Evolutionary conservation across 2,329 filamentous ascomycete species (phyloP).

Genomic region (Fusarium annulatum): DNA sequence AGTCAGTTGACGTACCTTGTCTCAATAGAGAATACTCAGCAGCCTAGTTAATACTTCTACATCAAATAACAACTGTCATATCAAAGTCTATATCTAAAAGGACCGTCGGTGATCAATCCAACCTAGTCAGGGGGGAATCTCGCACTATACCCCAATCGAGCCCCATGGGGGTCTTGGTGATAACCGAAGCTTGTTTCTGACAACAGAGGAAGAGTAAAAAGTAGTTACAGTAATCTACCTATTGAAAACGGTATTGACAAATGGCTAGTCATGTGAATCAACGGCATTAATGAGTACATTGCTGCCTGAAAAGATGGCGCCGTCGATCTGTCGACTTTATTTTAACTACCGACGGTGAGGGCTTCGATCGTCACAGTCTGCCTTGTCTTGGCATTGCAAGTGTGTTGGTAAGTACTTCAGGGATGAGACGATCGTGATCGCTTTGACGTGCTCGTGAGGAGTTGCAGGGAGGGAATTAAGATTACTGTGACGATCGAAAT

Average conservation of each 20-base stretch:
- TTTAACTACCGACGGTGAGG: conserved; percentile 10
- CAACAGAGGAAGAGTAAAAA: neutral
- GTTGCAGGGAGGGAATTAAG: conserved; percentile 2
- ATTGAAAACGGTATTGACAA: neutral
- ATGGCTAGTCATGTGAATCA: conserved; percentile 6
- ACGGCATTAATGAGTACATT: neutral
- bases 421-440: conserved; percentile 19
- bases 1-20: conserved; percentile 21
- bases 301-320: neutral
- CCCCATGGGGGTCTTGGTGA: conserved; percentile 19
- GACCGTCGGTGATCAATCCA: conserved; percentile 1
- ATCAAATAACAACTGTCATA: conserved; percentile 1
- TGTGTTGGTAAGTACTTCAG: neutral
- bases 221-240: neutral
- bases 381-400: conserved; percentile 5
- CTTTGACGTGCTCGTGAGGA: conserved; percentile 2
- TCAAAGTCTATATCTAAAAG: neutral
- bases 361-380: conserved; percentile 3
- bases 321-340: conserved; percentile 8
- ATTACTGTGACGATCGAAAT: conserved; percentile 1
- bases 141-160: conserved; percentile 26
- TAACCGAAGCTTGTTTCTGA: conserved; percentile 17
- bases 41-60: neutral
- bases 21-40: conserved; percentile 5
- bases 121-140: conserved; percentile 25